Evolutionary conservation across 2,329 filamentous ascomycete genomes (phyloP).

Genomic region (Cephalotrichum gorgonifer): DNA sequence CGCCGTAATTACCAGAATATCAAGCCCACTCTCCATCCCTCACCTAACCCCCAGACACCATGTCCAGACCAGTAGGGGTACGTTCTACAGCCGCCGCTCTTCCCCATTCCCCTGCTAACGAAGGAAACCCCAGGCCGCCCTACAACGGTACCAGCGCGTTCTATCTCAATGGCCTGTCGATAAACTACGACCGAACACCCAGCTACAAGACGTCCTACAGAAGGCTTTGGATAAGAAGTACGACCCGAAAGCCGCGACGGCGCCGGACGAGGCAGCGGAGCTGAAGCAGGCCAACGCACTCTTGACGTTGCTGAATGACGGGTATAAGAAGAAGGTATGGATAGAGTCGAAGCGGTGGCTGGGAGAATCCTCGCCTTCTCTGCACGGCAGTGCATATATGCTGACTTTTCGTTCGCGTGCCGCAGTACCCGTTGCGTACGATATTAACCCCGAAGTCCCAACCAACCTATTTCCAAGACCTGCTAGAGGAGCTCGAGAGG

Average conservation of each 20-base stretch:
- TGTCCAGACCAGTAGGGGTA: conserved; percentile 13
- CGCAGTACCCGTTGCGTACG: conserved; percentile 14
- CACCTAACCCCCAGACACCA: conserved; percentile 7
- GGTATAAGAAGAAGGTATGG: conserved; percentile 45
- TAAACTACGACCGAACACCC: conserved; percentile 49
- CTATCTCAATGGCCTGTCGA: conserved; percentile 55
- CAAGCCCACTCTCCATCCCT: too few relatives aligned
- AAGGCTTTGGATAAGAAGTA: conserved; percentile 16
- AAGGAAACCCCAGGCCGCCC: conserved; percentile 3
- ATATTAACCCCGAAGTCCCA: conserved; percentile 50
- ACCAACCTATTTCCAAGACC: conserved; percentile 51
- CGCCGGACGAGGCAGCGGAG: conserved; percentile 31
- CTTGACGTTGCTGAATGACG: conserved; percentile 47
- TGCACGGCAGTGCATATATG: too few relatives aligned
- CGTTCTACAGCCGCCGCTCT: neutral
- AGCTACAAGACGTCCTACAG: conserved; percentile 47
- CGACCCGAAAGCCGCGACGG: conserved; percentile 1
- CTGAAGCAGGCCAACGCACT: conserved; percentile 49
- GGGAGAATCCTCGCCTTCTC: too few relatives aligned
- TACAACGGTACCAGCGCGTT: conserved; percentile 34
- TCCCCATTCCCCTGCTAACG: neutral
- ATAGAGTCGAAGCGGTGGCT: too few relatives aligned
- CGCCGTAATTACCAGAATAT: neutral
- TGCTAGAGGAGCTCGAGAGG: conserved; percentile 52
- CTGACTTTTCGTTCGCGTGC: conserved; percentile 12